Evolutionary conservation across 2,329 filamentous ascomycete species (phyloP).

Genomic region (Hirsutella rhossiliensis): DNA sequence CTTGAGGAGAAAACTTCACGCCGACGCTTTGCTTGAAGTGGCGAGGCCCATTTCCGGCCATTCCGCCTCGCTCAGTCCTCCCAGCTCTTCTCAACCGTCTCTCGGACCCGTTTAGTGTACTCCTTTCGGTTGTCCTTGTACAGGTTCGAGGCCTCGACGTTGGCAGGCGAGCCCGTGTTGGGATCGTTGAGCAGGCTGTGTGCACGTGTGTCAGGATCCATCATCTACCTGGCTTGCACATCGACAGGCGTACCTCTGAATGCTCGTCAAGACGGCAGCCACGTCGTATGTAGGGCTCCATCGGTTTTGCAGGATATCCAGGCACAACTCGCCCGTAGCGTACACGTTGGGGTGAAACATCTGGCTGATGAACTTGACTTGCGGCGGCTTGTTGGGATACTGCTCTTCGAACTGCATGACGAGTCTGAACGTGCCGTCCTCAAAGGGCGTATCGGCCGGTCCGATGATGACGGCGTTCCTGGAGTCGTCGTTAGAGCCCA

Average conservation of each 20-base stretch:
- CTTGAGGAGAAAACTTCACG: neutral
- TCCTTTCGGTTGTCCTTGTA: constrained; percentile 98
- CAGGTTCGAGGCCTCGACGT: constrained; percentile 93
- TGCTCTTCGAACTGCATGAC: constrained; percentile 99
- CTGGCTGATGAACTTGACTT: constrained; percentile 95
- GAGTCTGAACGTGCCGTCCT: constrained; percentile 93
- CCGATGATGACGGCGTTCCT: constrained; percentile 99
- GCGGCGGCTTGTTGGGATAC: constrained; percentile 95
- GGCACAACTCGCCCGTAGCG: constrained; percentile 86
- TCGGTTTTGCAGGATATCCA: constrained; percentile 94
- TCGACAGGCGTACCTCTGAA: constrained; percentile 62
- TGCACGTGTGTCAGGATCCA: constrained; percentile 13
- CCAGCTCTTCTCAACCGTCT: constrained; percentile 99
- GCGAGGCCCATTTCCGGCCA: neutral
- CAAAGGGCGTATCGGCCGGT: constrained; percentile 91
- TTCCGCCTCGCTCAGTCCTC: constrained; percentile 51
- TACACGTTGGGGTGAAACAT: constrained; percentile 99
- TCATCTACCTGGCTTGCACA: too few relatives aligned
- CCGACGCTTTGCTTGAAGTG: neutral
- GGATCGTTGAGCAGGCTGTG: constrained; percentile 86
- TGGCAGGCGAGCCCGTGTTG: constrained; percentile 95
- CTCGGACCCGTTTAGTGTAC: constrained; percentile 86
- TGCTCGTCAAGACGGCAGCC: constrained; percentile 90
- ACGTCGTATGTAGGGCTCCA: constrained; percentile 99
- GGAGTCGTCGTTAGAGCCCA: constrained; percentile 8